Evolutionary conservation across 1,284 basidiomycete genomes (phyloP), one percentile per base, ranked within the genome.

Genomic region (Amylostereum chailletii): DNA sequence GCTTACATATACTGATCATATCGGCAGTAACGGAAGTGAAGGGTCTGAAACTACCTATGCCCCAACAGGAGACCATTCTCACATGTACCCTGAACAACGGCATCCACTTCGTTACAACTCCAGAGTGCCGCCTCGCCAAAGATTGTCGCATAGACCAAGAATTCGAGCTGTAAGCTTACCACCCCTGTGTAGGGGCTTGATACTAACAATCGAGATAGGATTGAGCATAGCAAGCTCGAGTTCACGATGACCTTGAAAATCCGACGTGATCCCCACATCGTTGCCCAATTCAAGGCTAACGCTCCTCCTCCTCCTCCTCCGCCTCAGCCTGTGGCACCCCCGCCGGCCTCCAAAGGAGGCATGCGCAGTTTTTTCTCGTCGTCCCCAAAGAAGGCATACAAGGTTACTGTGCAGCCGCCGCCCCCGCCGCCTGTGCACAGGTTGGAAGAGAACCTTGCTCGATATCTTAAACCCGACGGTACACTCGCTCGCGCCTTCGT

Each of bases 21-120:
- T 29, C 32, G n/a, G 11, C 58, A 93, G 91, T 95, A n/a, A 63
- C 90, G 30, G 83, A 83, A n/a, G 73, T 92, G 50, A 85, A 79
- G 60, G 75, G 74, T 40, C 69, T 94, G 30, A 71, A 76, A 52
- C 67, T 94, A 30, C 91, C 92, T 1, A 57, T 95, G 8, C 92
- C 92, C 0, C 68, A 69, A 11, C 74, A 89, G 55, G 70, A 79
- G 0, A 94, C 94, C 0, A 74, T 71, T 34, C 75, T 97, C 57
- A 86, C 85, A n/a, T 90, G 91, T 62, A 93, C 91, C 0, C 73
- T 99, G 52, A 95, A 97, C 69, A 98, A 98, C 59, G 94, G 94
- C 5, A 93, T 96, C 51, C 94, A 98, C 67, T 94, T 88, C 57
- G 95, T 99, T 49, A 91, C 90, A 3, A 97, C 94, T 0, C 93